Base-by-base conservation (phyloP, 2,329 filamentous ascomycete genomes). In the Diaporthe caulivora region DNA sequence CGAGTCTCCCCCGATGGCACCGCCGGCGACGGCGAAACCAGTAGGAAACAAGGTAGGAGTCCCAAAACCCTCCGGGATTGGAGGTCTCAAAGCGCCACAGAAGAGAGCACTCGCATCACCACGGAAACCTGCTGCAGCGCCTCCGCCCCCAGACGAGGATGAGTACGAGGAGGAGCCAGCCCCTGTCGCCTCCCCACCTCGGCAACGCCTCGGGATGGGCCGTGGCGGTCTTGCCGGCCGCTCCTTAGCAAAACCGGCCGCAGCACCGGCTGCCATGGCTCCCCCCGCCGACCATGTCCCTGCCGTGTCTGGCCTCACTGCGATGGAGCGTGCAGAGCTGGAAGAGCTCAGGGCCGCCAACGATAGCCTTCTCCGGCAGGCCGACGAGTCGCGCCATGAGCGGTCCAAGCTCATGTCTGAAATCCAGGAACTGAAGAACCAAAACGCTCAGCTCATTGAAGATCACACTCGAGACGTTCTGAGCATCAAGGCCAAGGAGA, bases 401-500 rank as follows among this genome's bases (percentile, higher is more conserved):
- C 92, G 94, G 75, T 91, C 92, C 73, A 95, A 93, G 79, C 89
- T 98, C 64, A 89, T 92, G 74, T 97, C 95, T 0, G 95, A 98
- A 81, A 93, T 98, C 54, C 93, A 96, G 77, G 97, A 98, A 83
- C 89, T 99, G 40, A 97, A 98, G 84, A 97, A 98, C 79, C 95
- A 98, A 81, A 99, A 99, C 79, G 97, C 97, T 31, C 93, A 97
- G 76, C 87, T 99, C 44, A 99, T 99, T 75, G 97, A 99, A 83
- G 96, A 98, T 79, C 96, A 98, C 82, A 99, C 97, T 0, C 90
- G 96, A 62, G 96, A 99, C 79, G 95, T 98, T 0, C 87, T 99
- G 54, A 97, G 95, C 78, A 97, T 99, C 85, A 98, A 98, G 82
- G 97, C 97, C 18, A 99, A 99, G 83, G 97, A 99, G 83, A 98